phyloP scores from a whole-genome alignment of 441 rosid genomes.

The Breynia disticha region DNA sequence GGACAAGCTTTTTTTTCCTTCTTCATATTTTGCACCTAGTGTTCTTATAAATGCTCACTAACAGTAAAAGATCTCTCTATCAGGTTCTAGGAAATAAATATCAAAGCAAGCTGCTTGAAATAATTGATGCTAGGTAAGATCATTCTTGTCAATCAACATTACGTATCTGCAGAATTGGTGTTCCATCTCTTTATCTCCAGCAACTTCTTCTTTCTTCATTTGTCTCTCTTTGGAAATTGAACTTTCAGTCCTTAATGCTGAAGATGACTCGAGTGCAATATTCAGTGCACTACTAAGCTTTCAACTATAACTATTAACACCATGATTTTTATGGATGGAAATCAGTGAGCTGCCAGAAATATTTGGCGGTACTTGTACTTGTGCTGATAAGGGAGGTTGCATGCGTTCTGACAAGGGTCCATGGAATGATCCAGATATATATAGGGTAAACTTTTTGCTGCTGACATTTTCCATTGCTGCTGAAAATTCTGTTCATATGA shows the following conservation, averaged over 20 bases:
- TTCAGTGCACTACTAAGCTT: no score
- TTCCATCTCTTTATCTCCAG: neutral
- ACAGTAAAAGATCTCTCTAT: slow-evolving; percentile 5
- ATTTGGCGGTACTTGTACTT: slow-evolving; percentile 70
- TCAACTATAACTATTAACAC: no score
- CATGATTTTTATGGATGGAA: neutral
- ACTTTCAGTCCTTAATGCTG: no score
- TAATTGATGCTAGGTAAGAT: slow-evolving; percentile 55
- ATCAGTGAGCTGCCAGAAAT: slow-evolving; percentile 76
- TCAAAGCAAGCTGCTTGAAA: slow-evolving; percentile 79
- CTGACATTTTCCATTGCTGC: neutral
- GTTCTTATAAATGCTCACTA: slow-evolving; percentile 1
- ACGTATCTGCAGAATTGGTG: neutral
- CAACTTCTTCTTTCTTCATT: neutral
- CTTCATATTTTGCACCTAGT: neutral
- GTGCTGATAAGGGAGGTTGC: slow-evolving; percentile 79
- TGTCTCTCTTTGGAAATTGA: neutral
- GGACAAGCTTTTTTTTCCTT: slow-evolving; percentile 7
- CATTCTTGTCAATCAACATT: slow-evolving; percentile 1
- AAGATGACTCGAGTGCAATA: no score
- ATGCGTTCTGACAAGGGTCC: slow-evolving; percentile 90
- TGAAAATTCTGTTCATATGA: no score
- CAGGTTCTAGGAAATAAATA: slow-evolving; percentile 83
- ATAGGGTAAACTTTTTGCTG: slow-evolving; percentile 33
- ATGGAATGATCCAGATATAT: slow-evolving; percentile 68